A percentile compares a stretch with the other conserved stretches of the same genome.
These are phyloP conservation scores for Colletotrichum sp. DNA, from an alignment of 2,329 filamentous ascomycete genomes.

Conservation along the genomic window DNA sequence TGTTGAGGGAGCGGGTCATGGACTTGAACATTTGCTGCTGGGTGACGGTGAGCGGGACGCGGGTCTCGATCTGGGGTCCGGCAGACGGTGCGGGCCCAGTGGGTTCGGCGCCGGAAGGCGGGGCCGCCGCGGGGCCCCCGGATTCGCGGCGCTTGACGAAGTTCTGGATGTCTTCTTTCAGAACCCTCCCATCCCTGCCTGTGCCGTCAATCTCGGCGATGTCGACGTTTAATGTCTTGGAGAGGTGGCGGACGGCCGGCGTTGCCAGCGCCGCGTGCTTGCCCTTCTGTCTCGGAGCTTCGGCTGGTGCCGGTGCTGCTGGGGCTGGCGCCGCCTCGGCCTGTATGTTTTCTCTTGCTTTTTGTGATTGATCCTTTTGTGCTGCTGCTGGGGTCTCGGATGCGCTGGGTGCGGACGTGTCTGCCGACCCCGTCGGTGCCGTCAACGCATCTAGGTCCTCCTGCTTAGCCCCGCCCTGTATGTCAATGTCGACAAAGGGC, in stretches of 20 bases:
- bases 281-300: constrained; percentile 47
- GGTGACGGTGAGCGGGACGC: constrained; percentile 73
- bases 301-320: background rate
- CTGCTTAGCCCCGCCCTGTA: constrained; percentile 75
- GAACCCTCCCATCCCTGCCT: constrained; percentile 86
- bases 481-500: constrained; percentile 94
- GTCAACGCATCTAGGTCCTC: constrained; percentile 53
- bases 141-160: constrained; percentile 63
- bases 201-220: constrained; percentile 83
- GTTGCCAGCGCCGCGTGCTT: constrained; percentile 82
- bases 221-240: constrained; percentile 78
- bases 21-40: constrained; percentile 96
- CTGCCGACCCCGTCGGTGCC: background rate
- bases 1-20: constrained; percentile 90
- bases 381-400: constrained; percentile 15
- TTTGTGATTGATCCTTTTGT: background rate
- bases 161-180: constrained; percentile 89
- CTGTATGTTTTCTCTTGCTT: constrained; percentile 6
- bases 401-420: constrained; percentile 29
- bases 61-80: constrained; percentile 70
- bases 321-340: background rate
- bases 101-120: constrained; percentile 30
- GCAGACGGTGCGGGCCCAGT: constrained; percentile 34
- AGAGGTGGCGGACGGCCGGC: constrained; percentile 87
- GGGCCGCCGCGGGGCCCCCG: constrained; percentile 4